Percentiles rank a stretch among this genome's conserved stretches.
phyloP scores from a whole-genome alignment of 495 filamentous ascomycete genomes.

The Cenococcum geophilum region DNA sequence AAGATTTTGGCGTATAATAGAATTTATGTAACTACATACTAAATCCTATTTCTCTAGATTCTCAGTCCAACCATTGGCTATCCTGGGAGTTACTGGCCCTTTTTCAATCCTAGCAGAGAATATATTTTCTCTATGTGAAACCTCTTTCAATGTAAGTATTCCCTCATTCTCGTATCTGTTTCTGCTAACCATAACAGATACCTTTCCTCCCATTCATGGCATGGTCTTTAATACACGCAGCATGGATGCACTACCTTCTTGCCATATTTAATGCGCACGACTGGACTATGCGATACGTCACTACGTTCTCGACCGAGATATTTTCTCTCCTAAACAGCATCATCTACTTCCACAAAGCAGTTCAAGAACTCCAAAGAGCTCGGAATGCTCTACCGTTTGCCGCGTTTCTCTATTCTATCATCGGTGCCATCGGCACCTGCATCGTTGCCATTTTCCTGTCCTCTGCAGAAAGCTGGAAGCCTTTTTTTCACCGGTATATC shows the following conservation, averaged over 20 bases:
- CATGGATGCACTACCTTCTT: slow-evolving; percentile 63
- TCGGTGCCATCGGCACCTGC: slow-evolving; percentile 64
- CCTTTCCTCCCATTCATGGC: slow-evolving; percentile 68
- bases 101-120: slow-evolving; percentile 68
- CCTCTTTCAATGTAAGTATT: slow-evolving; percentile 50
- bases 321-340: slow-evolving; percentile 66
- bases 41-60: slow-evolving; percentile 40
- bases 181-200: slow-evolving; percentile 40
- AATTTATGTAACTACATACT: not conserved
- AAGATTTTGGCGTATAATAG: no score
- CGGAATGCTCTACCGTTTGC: slow-evolving; percentile 56
- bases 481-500: slow-evolving; percentile 60
- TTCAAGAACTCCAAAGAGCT: slow-evolving; percentile 60
- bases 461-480: slow-evolving; percentile 58
- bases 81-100: slow-evolving; percentile 66
- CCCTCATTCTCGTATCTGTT: not conserved
- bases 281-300: slow-evolving; percentile 74
- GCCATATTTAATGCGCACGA: slow-evolving; percentile 69
- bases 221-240: slow-evolving; percentile 65
- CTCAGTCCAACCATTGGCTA: slow-evolving; percentile 64
- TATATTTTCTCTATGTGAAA: slow-evolving; percentile 55
- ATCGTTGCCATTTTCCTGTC: slow-evolving; percentile 60
- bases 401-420: slow-evolving; percentile 64
- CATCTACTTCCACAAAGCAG: slow-evolving; percentile 71
- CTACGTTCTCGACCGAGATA: slow-evolving; percentile 64